Percentiles rank a stretch among this genome's conserved stretches.
Conservation (phyloP, 176 grass and related monocot genomes). For the Oryza meridionalis region DNA sequence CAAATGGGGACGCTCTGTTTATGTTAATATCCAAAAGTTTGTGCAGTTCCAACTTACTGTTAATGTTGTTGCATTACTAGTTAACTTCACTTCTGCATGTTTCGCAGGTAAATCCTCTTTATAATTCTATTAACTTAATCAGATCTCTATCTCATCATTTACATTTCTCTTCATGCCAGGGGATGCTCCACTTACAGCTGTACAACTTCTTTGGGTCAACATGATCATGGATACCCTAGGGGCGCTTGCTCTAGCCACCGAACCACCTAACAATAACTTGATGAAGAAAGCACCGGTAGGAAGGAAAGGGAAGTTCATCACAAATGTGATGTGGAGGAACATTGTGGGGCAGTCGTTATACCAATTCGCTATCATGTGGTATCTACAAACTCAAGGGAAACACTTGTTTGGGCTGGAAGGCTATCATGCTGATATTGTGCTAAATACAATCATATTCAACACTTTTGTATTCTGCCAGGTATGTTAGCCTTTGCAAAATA, state of each 20-base stretch:
- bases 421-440: constrained; percentile 47
- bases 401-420: constrained; percentile 66
- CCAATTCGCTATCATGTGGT: constrained; percentile 81
- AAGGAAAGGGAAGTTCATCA: constrained; percentile 82
- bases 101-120: constrained; percentile 63
- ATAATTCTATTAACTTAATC: constrained; percentile 15
- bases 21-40: constrained; percentile 96
- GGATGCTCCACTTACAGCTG: constrained; percentile 78
- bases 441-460: constrained; percentile 96
- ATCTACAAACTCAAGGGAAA: constrained; percentile 79
- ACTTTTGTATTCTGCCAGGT: constrained; percentile 98
- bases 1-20: constrained; percentile 93
- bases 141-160: constrained; percentile 8
- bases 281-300: constrained; percentile 81
- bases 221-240: constrained; percentile 99
- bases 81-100: constrained; percentile 84
- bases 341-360: constrained; percentile 78
- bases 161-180: constrained; percentile 46
- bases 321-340: constrained; percentile 90
- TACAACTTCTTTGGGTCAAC: constrained; percentile 97
- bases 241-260: constrained; percentile 86
- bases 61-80: constrained; percentile 76
- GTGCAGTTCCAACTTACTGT: constrained; percentile 95
- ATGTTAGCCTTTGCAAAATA: constrained; percentile 12
- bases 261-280: constrained; percentile 75